A percentile compares a stretch with the other conserved stretches of the same genome.
phyloP scores from a whole-genome alignment of 352 stramenopile genomes.

The Phytophthora tentaculata region DNA sequence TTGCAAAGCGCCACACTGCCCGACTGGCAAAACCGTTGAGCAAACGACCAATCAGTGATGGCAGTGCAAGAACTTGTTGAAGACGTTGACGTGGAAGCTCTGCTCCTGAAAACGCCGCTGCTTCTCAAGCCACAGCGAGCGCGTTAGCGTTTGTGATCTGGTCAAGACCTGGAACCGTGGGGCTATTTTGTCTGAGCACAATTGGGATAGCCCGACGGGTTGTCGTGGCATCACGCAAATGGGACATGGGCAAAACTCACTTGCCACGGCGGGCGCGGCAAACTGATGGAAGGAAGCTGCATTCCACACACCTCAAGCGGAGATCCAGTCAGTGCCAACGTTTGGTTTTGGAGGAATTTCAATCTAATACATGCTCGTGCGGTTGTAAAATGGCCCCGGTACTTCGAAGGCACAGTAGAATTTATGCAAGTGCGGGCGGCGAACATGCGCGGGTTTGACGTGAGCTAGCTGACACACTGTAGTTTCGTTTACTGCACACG shows the following conservation, averaged over 20 bases:
- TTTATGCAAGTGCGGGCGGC: no score
- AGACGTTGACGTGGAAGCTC: constrained; percentile 2
- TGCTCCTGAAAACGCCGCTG: background rate
- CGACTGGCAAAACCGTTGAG: constrained; percentile 20
- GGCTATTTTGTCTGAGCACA: no score
- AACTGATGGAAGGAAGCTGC: no score
- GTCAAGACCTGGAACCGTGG: no score
- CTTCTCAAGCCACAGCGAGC: background rate
- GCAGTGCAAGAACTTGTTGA: background rate
- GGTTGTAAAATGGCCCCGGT: background rate
- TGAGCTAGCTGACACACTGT: background rate
- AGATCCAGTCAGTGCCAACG: background rate
- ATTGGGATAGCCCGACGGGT: no score
- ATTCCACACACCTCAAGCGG: background rate
- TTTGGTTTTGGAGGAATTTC: background rate
- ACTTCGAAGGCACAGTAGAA: no score
- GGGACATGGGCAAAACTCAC: no score
- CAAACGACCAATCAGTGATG: background rate
- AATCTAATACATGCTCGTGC: no score
- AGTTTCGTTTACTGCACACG: background rate
- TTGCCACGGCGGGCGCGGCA: no score
- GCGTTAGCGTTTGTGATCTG: no score
- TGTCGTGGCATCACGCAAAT: no score
- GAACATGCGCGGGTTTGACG: no score
- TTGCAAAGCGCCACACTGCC: background rate